Evolutionary conservation across 2,329 filamentous ascomycete genomes (phyloP).

Genomic region (Alternaria conjuncta): DNA sequence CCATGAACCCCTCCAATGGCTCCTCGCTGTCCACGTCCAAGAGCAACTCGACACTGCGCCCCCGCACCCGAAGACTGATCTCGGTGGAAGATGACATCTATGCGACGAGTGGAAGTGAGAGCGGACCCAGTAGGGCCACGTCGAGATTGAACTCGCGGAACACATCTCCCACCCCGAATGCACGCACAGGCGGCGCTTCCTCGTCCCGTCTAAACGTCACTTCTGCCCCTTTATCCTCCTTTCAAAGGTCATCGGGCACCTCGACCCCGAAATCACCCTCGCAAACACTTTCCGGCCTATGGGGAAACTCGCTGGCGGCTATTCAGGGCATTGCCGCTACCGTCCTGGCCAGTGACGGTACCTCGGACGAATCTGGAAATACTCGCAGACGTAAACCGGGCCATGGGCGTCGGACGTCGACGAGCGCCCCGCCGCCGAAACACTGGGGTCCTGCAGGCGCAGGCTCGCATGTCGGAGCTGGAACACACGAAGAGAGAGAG

Average conservation of each 20-base stretch:
- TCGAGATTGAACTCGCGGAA: conserved; percentile 40
- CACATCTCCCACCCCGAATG: conserved; percentile 51
- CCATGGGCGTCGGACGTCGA: conserved; percentile 39
- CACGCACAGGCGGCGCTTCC: conserved; percentile 28
- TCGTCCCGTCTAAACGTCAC: conserved; percentile 42
- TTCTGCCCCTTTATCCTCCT: conserved; percentile 35
- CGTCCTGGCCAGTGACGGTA: conserved; percentile 52
- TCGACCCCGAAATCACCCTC: conserved; percentile 34
- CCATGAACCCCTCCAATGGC: conserved; percentile 51
- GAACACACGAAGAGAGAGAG: conserved; percentile 55
- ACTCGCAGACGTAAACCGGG: conserved; percentile 38
- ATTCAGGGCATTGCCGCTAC: conserved; percentile 58
- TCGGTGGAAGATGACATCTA: conserved; percentile 56
- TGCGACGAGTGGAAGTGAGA: conserved; percentile 39
- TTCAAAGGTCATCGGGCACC: conserved; percentile 29
- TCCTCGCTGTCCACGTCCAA: conserved; percentile 46
- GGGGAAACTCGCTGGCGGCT: conserved; percentile 57
- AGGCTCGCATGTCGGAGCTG: conserved; percentile 51
- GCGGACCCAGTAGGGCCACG: conserved; percentile 48
- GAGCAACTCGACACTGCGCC: conserved; percentile 55
- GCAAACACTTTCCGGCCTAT: conserved; percentile 51
- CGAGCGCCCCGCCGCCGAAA: conserved; percentile 49
- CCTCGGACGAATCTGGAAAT: conserved; percentile 19
- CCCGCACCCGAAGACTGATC: conserved; percentile 55
- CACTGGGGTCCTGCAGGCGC: conserved; percentile 56